Percentiles rank a stretch among this genome's conserved stretches.
Conservation (phyloP, 345 rosid genomes). For the Euphorbia peplus region DNA sequence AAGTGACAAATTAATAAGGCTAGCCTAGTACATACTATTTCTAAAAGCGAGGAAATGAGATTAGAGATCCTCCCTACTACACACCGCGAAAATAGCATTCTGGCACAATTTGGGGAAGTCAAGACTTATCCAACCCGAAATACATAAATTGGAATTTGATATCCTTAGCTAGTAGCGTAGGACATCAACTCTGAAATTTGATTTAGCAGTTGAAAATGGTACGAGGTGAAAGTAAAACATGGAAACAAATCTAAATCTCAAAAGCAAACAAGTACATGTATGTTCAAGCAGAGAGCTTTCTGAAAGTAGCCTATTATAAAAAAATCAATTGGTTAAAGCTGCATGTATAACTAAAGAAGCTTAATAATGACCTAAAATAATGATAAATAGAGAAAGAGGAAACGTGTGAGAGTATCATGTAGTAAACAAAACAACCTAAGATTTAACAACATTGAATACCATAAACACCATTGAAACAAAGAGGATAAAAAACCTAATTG, state of each 20-base stretch:
- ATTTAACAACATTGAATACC: too few species aligned
- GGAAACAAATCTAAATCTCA: neutral
- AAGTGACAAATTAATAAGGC: neutral
- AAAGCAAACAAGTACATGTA: too few species aligned
- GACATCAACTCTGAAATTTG: neutral
- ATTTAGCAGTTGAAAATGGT: neutral
- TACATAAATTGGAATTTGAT: neutral
- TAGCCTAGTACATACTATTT: neutral
- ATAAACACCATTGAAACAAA: neutral
- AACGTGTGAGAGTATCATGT: too few species aligned
- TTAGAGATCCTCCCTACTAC: neutral
- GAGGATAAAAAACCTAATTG: neutral
- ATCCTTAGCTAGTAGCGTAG: neutral
- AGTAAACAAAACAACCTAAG: too few species aligned
- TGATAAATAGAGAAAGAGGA: neutral
- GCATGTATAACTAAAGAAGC: neutral
- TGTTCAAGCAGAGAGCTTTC: neutral
- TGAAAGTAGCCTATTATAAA: neutral
- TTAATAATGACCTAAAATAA: neutral
- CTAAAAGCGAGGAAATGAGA: neutral
- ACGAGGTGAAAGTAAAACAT: neutral
- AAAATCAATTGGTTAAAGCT: too few species aligned
- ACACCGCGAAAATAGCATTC: neutral
- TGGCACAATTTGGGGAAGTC: too few species aligned
- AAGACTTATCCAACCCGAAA: too few species aligned